Conservation (phyloP, 1,284 basidiomycete species). For the Ganoderma sp. region DNA sequence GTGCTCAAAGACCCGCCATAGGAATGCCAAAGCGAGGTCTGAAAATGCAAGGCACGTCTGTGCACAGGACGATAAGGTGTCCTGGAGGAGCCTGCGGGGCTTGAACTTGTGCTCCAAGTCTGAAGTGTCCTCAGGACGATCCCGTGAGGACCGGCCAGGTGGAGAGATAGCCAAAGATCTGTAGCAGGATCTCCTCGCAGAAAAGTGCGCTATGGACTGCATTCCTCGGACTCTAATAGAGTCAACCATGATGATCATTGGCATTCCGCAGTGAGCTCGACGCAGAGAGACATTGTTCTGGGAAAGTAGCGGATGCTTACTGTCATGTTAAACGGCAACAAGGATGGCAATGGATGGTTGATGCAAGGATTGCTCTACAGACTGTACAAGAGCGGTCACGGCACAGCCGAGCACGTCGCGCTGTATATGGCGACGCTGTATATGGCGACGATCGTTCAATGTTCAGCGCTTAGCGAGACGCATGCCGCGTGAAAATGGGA, state of each 20-base stretch:
- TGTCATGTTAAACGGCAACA: too few relatives aligned
- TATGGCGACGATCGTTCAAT: too few relatives aligned
- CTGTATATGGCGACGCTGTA: too few relatives aligned
- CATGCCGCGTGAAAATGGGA: too few relatives aligned
- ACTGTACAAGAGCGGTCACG: too few relatives aligned
- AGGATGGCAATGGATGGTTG: too few relatives aligned
- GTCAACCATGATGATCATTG: background rate
- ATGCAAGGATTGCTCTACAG: too few relatives aligned
- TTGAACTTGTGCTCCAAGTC: background rate
- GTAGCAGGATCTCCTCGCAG: background rate
- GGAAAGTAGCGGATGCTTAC: too few relatives aligned
- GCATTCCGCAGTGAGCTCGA: background rate
- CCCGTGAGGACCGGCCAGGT: background rate
- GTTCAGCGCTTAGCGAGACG: too few relatives aligned
- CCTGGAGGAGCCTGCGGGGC: background rate
- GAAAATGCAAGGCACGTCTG: background rate
- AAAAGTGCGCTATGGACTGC: background rate
- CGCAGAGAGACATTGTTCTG: too few relatives aligned
- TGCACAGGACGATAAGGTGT: background rate
- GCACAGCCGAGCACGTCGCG: too few relatives aligned
- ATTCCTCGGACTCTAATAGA: background rate
- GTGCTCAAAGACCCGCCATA: background rate
- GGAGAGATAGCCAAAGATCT: background rate
- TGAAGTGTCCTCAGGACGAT: too few relatives aligned
- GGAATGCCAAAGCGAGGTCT: background rate